phyloP scores from a whole-genome alignment of 164 flowering plant species.

The grape (Vitis vinifera) region ASM3070453v1 NC_081812.1:15268001-15268500 shows the following conservation, averaged over 20 bases:
- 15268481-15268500: too few species aligned
- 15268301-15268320: conserved; percentile 38
- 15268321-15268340: conserved; percentile 47
- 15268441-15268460: not conserved
- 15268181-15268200: conserved; percentile 33
- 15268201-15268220: too few species aligned
- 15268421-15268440: not conserved
- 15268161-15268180: conserved; percentile 52
- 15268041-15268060: too few species aligned
- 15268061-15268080: too few species aligned
- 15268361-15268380: conserved; percentile 45
- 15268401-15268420: conserved; percentile 38
- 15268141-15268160: conserved; percentile 55
- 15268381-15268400: conserved; percentile 47
- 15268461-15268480: not conserved
- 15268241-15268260: not conserved
- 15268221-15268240: not conserved
- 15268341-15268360: conserved; percentile 44
- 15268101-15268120: too few species aligned
- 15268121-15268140: conserved; percentile 47
- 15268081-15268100: too few species aligned
- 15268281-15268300: not conserved
- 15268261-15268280: not conserved
- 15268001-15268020: conserved; percentile 1
- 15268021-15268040: conserved; percentile 7